Evolutionary conservation across 805 yeast genomes (phyloP).

Genomic region (Candida caryicola): DNA sequence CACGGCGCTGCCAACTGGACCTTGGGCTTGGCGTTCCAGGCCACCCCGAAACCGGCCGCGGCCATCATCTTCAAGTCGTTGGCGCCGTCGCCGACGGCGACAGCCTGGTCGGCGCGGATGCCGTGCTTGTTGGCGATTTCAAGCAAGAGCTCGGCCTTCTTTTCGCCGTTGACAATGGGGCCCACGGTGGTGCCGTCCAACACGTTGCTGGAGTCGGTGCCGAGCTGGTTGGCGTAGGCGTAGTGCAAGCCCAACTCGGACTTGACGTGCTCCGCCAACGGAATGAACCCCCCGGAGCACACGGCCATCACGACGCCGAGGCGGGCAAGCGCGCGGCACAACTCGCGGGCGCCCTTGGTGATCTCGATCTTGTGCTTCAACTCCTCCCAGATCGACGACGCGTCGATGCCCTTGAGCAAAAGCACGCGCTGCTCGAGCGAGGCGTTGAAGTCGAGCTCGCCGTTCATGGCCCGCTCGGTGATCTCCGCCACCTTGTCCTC

Average conservation of each 20-base stretch:
- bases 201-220: conserved; percentile 40
- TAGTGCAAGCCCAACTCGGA: conserved; percentile 70
- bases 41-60: conserved; percentile 88
- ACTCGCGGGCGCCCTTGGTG: conserved; percentile 83
- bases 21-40: conserved; percentile 95
- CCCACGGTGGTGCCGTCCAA: conserved; percentile 81
- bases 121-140: conserved; percentile 56
- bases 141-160: conserved; percentile 70
- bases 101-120: conserved; percentile 51
- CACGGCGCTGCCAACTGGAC: conserved; percentile 85
- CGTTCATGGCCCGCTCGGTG: conserved; percentile 95
- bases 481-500: conserved; percentile 84
- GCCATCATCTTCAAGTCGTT: conserved; percentile 93
- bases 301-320: conserved; percentile 76
- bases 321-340: conserved; percentile 58
- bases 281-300: conserved; percentile 91
- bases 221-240: conserved; percentile 79
- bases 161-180: conserved; percentile 78
- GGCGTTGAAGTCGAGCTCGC: conserved; percentile 86
- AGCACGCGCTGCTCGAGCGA: conserved; percentile 73
- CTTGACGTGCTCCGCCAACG: conserved; percentile 77
- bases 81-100: conserved; percentile 97
- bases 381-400: conserved; percentile 71
- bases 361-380: conserved; percentile 64
- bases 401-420: conserved; percentile 78